Evolutionary conservation across 345 rosid species (phyloP), one percentile per base, ranked within the genome.

Genomic region (Ailanthus altissimus): DNA sequence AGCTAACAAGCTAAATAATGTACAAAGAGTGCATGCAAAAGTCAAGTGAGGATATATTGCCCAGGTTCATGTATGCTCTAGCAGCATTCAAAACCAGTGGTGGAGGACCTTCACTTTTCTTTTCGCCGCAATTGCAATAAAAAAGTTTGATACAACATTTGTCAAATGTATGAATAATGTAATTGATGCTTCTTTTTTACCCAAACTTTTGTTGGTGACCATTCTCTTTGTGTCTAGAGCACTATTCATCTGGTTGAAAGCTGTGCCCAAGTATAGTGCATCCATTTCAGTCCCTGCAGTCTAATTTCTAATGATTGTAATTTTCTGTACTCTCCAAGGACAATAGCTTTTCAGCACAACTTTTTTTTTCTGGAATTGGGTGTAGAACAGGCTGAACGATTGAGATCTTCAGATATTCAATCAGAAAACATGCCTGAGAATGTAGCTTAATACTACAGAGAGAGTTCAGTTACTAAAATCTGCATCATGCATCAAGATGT

Each of bases 31-130:
- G 64, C 72, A 28, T 65, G 26, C 46, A 51, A 60, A 68, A 67
- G 51, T 59, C 59, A 68, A 43, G 36, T 45, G 57, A 70, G 50
- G 65, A 54, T 72, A 0, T 65, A 10, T 63, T 78, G 62, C 32
- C 59, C 46, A 25, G 45, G 58, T 64, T 70, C 76, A 75, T 49
- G 69, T 56, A 70, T 78, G 45, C 42, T 72, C 20, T 40, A 67
- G 65, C 62, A 43, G 67, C 75, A 20, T 53, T 51, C 54, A 56
- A 40, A 45, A 68, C 49, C 43, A 75, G 43, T 6, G 61, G 67
- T 45, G 45, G 59, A 70, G 82, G 73, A 70, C 79, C 75, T 42
- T 43, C 49, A 16, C 45, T 63, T 67, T 38, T 20, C 13, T 18
- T 56, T 73, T 38, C 6, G 56, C 71, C 23, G 4, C 53, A 5